Base-by-base conservation (phyloP, 306 rosid genomes). In the Alnus glutinosa region DNA sequence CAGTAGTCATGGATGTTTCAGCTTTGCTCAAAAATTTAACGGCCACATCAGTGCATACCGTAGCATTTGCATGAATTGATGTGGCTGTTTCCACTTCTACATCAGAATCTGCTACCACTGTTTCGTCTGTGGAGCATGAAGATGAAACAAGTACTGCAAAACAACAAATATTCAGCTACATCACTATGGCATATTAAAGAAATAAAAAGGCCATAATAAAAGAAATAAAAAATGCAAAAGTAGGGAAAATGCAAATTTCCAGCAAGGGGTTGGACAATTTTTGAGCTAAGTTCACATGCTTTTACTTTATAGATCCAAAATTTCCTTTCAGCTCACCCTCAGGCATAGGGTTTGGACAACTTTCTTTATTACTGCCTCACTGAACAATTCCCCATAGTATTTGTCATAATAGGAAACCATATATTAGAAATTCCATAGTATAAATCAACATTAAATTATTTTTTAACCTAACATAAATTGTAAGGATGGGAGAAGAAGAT, bases 121-220 rank as follows among this genome's bases (percentile, higher is more conserved):
- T 94, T 85, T 92, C 97, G 4, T 94, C 97, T 16, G 97, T 89
- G 55, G 97, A 92, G 88, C 97, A 90, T 51, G 97, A 90, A 42
- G 97, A 92, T 83, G 97, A 92, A 71, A 90, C 90, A 74, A 86
- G 77, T 73, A 90, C 98, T 92, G 92, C 94, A 89, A 71, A 72
- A 71, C 16, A 52, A 76, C 68, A 85, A 2, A 58, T 32, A 81
- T 54, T 73, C 71, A 77, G 81, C 52, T 77, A 73, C 59, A 28
- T 68, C 68, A 42, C 46, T 67, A 16, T 39, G 72, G 16, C 18
- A 16, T 34, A 59, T 19, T 5, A 58, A 58, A 19, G 36, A 58
- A 58, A 7, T 58, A 19, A 39, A 39, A 42, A 4, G 7, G 46
- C 46, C 46, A 4, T 42, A 42, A 6, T 0, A 44, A 11, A 7